Conservation (phyloP, 495 filamentous ascomycete genomes). For the Trichoderma asperelloides region DNA sequence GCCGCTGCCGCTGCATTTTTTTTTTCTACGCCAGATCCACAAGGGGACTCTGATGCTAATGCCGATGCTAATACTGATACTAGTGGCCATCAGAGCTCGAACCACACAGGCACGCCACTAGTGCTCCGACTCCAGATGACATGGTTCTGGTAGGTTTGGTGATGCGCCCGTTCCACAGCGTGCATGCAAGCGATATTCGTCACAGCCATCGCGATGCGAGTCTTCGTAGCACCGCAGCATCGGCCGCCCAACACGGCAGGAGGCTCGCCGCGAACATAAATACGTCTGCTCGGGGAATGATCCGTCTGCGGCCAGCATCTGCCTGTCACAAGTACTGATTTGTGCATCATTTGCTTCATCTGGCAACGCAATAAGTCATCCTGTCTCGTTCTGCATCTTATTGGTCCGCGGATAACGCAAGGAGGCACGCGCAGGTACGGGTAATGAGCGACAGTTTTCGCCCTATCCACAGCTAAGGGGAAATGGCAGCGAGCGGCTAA, state of each 20-base stretch:
- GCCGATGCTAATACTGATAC: no score
- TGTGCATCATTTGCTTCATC: conserved; percentile 1
- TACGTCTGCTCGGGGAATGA: neutral
- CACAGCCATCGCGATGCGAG: neutral
- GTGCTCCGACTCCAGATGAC: neutral
- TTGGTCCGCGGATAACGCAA: neutral
- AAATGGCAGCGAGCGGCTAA: neutral
- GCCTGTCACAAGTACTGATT: neutral
- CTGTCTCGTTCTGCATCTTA: neutral
- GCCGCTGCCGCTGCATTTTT: no score
- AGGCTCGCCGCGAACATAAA: neutral
- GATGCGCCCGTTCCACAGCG: conserved; percentile 1
- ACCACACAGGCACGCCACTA: neutral
- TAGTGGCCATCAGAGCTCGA: no score
- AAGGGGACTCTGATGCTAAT: no score
- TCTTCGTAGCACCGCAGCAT: neutral
- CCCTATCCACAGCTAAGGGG: neutral
- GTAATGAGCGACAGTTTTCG: neutral
- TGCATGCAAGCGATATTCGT: neutral
- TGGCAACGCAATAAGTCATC: neutral
- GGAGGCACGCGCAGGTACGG: neutral
- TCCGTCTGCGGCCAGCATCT: neutral
- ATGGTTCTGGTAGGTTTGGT: neutral
- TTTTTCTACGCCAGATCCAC: no score
- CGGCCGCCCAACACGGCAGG: neutral